Percentiles rank a stretch among this genome's conserved stretches.
These are phyloP conservation scores for Eucalyptus melliodora DNA, from an alignment of 345 rosid genomes.

Conservation along the genomic window DNA sequence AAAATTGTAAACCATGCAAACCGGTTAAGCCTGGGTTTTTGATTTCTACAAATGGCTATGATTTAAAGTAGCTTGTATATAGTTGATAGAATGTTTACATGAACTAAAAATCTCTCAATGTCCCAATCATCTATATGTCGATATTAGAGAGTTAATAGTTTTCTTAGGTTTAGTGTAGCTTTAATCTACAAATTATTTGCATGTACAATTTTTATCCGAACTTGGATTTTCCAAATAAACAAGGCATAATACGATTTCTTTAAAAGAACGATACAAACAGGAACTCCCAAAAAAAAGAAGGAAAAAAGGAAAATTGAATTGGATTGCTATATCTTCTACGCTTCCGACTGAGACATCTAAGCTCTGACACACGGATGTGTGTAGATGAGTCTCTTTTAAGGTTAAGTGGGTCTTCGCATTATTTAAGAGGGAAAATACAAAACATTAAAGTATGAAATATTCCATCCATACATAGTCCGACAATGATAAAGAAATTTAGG, in stretches of 20 bases:
- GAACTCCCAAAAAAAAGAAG: background rate
- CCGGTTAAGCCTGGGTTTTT: rapidly evolving
- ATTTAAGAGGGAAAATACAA: background rate
- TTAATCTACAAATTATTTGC: background rate
- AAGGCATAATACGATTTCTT: background rate
- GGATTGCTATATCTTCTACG: background rate
- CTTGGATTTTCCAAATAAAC: background rate
- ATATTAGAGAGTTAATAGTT: background rate
- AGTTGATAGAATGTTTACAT: background rate
- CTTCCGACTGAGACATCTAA: background rate
- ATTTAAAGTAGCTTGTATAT: background rate
- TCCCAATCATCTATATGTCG: background rate
- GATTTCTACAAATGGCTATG: background rate
- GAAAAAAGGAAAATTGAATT: background rate
- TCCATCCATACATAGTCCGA: background rate
- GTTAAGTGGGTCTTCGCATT: background rate
- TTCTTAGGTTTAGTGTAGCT: background rate
- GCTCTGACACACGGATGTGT: background rate
- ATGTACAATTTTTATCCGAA: background rate
- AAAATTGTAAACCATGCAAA: background rate
- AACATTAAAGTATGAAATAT: background rate
- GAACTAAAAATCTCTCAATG: background rate
- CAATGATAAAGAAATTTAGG: background rate
- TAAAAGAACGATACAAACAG: background rate
- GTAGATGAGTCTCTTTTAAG: background rate